These are phyloP conservation scores for Arthrobotrys sphaeroides DNA, from an alignment of 2,329 filamentous ascomycete species.

Conservation along the genomic window DNA sequence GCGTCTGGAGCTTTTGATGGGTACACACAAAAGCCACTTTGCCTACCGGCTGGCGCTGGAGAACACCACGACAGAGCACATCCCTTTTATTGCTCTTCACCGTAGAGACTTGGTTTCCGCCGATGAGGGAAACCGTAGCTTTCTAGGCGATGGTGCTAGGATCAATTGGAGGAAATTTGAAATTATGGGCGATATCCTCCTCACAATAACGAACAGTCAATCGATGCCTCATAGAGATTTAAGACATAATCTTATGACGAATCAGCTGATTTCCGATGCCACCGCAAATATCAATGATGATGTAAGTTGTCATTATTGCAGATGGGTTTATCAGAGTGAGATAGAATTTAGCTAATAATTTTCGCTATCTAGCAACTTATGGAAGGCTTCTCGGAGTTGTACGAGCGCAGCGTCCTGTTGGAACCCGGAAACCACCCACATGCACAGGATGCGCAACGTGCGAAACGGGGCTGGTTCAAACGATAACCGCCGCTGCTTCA, in stretches of 20 bases:
- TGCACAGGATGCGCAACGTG: constrained; percentile 34
- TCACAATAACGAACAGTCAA: constrained; percentile 91
- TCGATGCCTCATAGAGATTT: constrained; percentile 73
- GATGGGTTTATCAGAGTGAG: not conserved
- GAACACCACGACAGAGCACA: constrained; percentile 87
- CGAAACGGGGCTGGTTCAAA: constrained; percentile 50
- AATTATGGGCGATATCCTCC: constrained; percentile 88
- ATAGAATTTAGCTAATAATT: constrained; percentile 12
- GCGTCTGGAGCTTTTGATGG: constrained; percentile 89
- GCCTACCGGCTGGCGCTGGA: constrained; percentile 98
- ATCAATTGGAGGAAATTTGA: constrained; percentile 99
- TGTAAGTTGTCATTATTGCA: constrained; percentile 51
- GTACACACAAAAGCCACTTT: constrained; percentile 88
- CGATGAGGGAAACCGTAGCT: constrained; percentile 90
- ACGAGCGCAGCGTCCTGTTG: constrained; percentile 58
- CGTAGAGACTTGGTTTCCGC: constrained; percentile 89
- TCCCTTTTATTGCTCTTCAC: constrained; percentile 91
- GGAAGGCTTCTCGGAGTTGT: constrained; percentile 56
- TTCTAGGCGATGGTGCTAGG: constrained; percentile 75
- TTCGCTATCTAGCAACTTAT: constrained; percentile 37
- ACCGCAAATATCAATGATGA: constrained; percentile 57
- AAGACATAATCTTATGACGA: constrained; percentile 54
- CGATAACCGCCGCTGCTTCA: not conserved
- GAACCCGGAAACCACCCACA: constrained; percentile 53
- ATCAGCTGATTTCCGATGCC: constrained; percentile 57